Evolutionary conservation across 768 basidiomycete genomes (phyloP).

Genomic region (Suillus brevipes): DNA sequence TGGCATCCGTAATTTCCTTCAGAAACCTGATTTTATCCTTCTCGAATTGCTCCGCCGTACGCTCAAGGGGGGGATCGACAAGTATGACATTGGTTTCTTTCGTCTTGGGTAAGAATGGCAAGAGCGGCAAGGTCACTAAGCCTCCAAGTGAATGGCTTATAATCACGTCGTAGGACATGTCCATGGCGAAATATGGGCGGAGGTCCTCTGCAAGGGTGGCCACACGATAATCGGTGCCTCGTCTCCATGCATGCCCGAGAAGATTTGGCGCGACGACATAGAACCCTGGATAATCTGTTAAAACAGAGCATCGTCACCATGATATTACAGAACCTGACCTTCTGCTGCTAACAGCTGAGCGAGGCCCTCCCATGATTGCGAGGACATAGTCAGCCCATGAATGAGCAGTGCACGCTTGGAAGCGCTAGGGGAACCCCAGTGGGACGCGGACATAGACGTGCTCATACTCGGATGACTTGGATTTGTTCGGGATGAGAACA

Average conservation of each 20-base stretch:
- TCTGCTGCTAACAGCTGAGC: conserved; percentile 15
- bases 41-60: not conserved
- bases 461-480: not conserved
- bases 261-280: conserved; percentile 23
- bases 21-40: not conserved
- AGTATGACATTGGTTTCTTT: not conserved
- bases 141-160: conserved; percentile 24
- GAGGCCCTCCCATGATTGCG: conserved; percentile 21
- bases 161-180: conserved; percentile 16
- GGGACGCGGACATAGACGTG: conserved; percentile 9
- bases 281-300: conserved; percentile 12
- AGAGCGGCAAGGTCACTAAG: conserved; percentile 16
- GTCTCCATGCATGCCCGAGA: conserved; percentile 15
- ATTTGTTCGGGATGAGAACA: not conserved
- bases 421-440: conserved; percentile 20
- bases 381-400: conserved; percentile 20
- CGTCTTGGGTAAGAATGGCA: not conserved
- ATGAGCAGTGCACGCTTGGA: conserved; percentile 18
- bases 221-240: conserved; percentile 11
- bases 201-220: conserved; percentile 16
- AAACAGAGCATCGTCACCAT: not conserved
- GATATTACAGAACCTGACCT: conserved; percentile 11
- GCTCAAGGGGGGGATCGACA: not conserved
- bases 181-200: conserved; percentile 15
- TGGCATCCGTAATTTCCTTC: conserved; percentile 1